Conservation (phyloP, 176 grass and related monocot genomes). For the Eremochloa ophiuroides region DNA sequence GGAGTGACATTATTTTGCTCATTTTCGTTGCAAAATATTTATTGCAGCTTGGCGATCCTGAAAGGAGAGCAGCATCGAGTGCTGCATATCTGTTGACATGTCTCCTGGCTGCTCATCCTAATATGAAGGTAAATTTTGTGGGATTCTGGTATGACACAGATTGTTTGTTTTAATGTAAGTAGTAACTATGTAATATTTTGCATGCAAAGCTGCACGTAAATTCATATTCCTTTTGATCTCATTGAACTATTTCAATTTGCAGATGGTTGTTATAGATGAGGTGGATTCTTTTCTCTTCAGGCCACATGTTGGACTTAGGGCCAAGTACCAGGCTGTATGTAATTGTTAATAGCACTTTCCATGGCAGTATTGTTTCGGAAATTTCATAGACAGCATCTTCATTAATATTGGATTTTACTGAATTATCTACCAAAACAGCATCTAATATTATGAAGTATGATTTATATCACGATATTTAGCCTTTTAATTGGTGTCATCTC, state of each 20-base stretch:
- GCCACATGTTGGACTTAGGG: conserved; percentile 77
- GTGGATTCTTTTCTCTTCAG: conserved; percentile 95
- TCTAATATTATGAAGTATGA: background rate
- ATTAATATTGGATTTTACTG: background rate
- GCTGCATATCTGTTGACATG: conserved; percentile 81
- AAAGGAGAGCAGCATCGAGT: conserved; percentile 84
- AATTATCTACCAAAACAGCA: conserved; percentile 4
- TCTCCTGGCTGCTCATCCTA: conserved; percentile 76
- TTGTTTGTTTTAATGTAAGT: conserved; percentile 9
- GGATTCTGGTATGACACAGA: background rate
- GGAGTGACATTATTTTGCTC: background rate
- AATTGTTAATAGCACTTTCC: conserved; percentile 22
- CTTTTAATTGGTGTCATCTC: conserved; percentile 24
- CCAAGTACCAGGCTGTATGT: conserved; percentile 97
- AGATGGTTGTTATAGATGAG: conserved; percentile 96
- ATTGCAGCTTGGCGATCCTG: conserved; percentile 89
- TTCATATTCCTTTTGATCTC: background rate
- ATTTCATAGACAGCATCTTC: conserved; percentile 1
- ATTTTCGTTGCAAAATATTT: conserved; percentile 6
- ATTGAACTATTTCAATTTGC: conserved; percentile 25
- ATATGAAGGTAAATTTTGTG: conserved; percentile 74
- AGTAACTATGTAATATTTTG: conserved; percentile 23
- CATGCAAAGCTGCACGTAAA: background rate
- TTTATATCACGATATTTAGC: background rate
- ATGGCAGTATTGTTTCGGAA: conserved; percentile 9